Percentiles rank a stretch among this genome's conserved stretches.
Conservation (phyloP, 306 rosid species). For the Prunus fruticosa region DNA sequence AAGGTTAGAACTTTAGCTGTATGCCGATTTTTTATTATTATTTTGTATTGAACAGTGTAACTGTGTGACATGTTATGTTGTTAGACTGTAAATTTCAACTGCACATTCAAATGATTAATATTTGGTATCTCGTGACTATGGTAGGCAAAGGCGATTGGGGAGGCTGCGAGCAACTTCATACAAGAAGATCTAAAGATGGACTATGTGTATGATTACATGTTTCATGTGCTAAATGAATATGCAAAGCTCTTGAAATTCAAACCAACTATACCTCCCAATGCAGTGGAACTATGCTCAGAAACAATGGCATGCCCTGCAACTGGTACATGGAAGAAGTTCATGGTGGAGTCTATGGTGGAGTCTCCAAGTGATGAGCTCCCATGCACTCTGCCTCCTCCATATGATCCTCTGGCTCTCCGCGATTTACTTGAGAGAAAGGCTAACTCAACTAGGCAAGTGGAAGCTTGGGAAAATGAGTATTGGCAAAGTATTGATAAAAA, state of each 20-base stretch:
- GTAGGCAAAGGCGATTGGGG: slow-evolving; percentile 56
- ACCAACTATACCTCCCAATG: slow-evolving; percentile 47
- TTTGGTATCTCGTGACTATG: not conserved
- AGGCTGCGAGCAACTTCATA: slow-evolving; percentile 54
- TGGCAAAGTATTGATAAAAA: slow-evolving; percentile 26
- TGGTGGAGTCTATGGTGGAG: slow-evolving; percentile 60
- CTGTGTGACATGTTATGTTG: not conserved
- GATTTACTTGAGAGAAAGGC: slow-evolving; percentile 28
- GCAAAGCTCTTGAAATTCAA: slow-evolving; percentile 61
- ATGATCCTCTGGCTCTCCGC: slow-evolving; percentile 33
- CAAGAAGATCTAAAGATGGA: slow-evolving; percentile 73
- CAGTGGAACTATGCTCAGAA: slow-evolving; percentile 49
- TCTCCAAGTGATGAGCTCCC: slow-evolving; percentile 53
- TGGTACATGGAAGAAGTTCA: slow-evolving; percentile 45
- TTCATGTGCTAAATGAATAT: slow-evolving; percentile 63
- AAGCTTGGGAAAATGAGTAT: slow-evolving; percentile 58
- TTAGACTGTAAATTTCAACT: not conserved
- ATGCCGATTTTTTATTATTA: not conserved
- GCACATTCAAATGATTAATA: not conserved
- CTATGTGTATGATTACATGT: slow-evolving; percentile 72
- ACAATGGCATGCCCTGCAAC: slow-evolving; percentile 38
- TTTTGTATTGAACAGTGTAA: not conserved
- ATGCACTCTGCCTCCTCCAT: slow-evolving; percentile 57
- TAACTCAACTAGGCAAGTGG: slow-evolving; percentile 44
- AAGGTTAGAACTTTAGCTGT: not conserved